A percentile compares a stretch with the other conserved stretches of the same genome.
Evolutionary conservation across 129 eudicot species (phyloP).

Genomic region (Mikania micrantha): DNA sequence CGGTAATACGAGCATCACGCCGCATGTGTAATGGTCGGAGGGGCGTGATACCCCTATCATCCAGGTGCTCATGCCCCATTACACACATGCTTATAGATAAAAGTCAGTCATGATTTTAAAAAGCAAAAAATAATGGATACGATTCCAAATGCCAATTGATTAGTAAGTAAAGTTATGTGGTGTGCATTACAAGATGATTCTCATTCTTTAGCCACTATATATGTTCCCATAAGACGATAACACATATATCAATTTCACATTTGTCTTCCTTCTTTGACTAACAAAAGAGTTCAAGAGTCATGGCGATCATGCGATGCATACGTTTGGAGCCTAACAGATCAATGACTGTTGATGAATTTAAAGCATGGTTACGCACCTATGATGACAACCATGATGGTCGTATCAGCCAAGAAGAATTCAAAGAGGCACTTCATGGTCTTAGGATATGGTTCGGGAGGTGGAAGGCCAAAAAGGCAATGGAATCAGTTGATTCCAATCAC

Average conservation of each 20-base stretch:
- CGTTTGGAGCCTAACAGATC: slow-evolving; percentile 36
- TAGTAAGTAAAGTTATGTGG: slow-evolving; percentile 2
- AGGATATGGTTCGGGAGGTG: slow-evolving; percentile 52
- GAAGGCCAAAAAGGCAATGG: slow-evolving; percentile 46
- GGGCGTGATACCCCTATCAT: too few relatives aligned
- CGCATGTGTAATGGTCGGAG: too few relatives aligned
- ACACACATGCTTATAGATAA: not conserved
- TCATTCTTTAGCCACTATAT: slow-evolving; percentile 22
- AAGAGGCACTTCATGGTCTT: slow-evolving; percentile 46
- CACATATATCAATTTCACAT: slow-evolving; percentile 10
- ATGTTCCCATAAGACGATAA: not conserved
- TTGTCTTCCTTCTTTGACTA: not conserved
- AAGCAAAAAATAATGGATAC: slow-evolving; percentile 9
- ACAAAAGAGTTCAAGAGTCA: not conserved
- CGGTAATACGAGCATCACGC: too few relatives aligned
- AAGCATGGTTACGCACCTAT: slow-evolving; percentile 44
- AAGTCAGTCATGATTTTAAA: not conserved
- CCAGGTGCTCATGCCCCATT: too few relatives aligned
- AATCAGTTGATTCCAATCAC: slow-evolving; percentile 34
- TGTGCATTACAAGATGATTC: slow-evolving; percentile 11
- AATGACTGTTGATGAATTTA: slow-evolving; percentile 53
- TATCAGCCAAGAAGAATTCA: slow-evolving; percentile 43
- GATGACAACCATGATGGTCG: slow-evolving; percentile 53
- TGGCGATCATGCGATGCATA: slow-evolving; percentile 46
- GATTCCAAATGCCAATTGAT: slow-evolving; percentile 16